These are phyloP conservation scores for Arachnopeziza araneosa DNA, from an alignment of 2,329 filamentous ascomycete genomes.

Conservation along the genomic window DNA sequence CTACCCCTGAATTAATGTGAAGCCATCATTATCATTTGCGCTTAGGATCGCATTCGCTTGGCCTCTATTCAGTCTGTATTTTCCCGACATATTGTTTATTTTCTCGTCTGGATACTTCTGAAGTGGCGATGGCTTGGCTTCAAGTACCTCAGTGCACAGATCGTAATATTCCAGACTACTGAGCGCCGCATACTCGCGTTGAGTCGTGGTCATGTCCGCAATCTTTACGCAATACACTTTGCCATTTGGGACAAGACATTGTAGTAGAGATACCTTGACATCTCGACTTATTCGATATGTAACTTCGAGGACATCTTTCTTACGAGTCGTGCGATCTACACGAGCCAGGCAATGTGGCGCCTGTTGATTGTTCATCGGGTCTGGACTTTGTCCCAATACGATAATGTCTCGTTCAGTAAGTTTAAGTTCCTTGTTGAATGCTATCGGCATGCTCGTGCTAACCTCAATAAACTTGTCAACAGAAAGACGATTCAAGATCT, in stretches of 20 bases:
- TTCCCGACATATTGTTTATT: slow-evolving; percentile 62
- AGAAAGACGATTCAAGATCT: slow-evolving; percentile 78
- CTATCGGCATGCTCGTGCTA: slow-evolving; percentile 70
- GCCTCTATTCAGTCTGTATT: slow-evolving; percentile 79
- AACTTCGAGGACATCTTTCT: slow-evolving; percentile 76
- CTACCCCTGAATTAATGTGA: slow-evolving; percentile 89
- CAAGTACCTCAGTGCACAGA: slow-evolving; percentile 84
- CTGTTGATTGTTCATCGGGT: slow-evolving; percentile 59
- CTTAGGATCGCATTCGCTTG: slow-evolving; percentile 91
- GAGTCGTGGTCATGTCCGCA: slow-evolving; percentile 87
- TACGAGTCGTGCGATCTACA: slow-evolving; percentile 72
- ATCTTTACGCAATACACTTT: slow-evolving; percentile 75
- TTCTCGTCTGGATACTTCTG: slow-evolving; percentile 73
- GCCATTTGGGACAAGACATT: slow-evolving; percentile 61
- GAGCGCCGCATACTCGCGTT: slow-evolving; percentile 90
- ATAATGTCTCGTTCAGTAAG: slow-evolving; percentile 85
- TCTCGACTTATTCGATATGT: slow-evolving; percentile 74
- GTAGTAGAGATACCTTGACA: slow-evolving; percentile 44
- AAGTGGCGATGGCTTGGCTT: slow-evolving; percentile 84
- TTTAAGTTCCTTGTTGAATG: slow-evolving; percentile 64
- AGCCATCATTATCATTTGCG: slow-evolving; percentile 91
- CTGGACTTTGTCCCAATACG: slow-evolving; percentile 68
- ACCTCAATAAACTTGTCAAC: slow-evolving; percentile 93
- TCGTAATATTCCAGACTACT: slow-evolving; percentile 94
- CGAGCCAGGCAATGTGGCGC: slow-evolving; percentile 81